phyloP scores from a whole-genome alignment of 192 early-diverging fungal genomes.

The Mortierella hygrophila region DNA sequence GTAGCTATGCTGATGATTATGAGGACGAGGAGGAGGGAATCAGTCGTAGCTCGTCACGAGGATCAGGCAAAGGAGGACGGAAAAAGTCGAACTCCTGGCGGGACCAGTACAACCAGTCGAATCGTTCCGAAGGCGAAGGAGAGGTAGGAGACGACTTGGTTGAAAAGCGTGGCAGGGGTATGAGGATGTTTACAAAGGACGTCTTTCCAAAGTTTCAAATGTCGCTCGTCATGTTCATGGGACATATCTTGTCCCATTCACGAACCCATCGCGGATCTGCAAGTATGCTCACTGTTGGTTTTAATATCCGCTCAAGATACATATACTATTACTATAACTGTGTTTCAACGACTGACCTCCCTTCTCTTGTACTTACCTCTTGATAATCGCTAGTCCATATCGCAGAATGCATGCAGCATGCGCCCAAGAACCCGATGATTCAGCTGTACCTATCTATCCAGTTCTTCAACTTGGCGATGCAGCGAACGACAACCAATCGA shows the following conservation, averaged over 20 bases:
- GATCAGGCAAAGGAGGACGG: not conserved
- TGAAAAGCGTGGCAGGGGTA: not conserved
- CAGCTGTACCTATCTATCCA: slow-evolving; percentile 73
- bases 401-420: slow-evolving; percentile 66
- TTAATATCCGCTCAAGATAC: not conserved
- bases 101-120: not conserved
- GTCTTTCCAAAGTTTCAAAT: slow-evolving; percentile 20
- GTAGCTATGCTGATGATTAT: slow-evolving; percentile 13
- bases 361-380: not conserved
- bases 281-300: slow-evolving; percentile 54
- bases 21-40: slow-evolving; percentile 15
- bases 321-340: not conserved
- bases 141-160: not conserved
- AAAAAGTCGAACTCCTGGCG: not conserved
- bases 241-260: slow-evolving; percentile 68
- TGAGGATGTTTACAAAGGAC: slow-evolving; percentile 16
- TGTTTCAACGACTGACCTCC: not conserved
- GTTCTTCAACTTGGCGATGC: slow-evolving; percentile 75
- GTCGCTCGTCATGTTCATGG: slow-evolving; percentile 67
- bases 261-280: slow-evolving; percentile 70
- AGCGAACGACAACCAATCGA: slow-evolving; percentile 76
- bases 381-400: slow-evolving; percentile 58
- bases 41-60: not conserved
- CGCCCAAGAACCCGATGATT: slow-evolving; percentile 76
- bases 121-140: not conserved